Conservation (phyloP, 2,329 filamentous ascomycete genomes). For the Alternaria longipes region DNA sequence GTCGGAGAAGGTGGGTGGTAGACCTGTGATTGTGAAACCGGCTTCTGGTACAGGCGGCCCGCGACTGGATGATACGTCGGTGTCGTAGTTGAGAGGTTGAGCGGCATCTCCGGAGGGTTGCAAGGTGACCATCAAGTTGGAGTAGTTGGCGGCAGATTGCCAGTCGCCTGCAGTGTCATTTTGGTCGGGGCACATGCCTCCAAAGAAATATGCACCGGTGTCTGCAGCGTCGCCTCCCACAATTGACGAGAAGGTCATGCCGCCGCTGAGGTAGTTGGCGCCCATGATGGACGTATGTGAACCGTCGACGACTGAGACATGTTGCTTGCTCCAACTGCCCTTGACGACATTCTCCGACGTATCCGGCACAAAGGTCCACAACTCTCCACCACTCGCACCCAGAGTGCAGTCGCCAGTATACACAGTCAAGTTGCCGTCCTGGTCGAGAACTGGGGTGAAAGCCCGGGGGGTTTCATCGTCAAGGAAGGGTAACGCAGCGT, state of each 20-base stretch:
- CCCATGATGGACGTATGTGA: conserved; percentile 52
- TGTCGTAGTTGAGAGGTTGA: conserved; percentile 57
- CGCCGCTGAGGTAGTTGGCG: conserved; percentile 66
- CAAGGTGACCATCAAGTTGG: conserved; percentile 79
- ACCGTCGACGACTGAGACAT: conserved; percentile 47
- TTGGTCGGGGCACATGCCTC: conserved; percentile 80
- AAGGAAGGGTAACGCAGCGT: conserved; percentile 70
- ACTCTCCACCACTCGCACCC: conserved; percentile 58
- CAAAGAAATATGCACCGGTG: conserved; percentile 77
- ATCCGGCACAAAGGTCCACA: conserved; percentile 74
- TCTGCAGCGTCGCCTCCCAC: conserved; percentile 63
- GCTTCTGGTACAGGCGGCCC: conserved; percentile 81
- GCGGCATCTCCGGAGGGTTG: conserved; percentile 53
- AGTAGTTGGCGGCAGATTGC: conserved; percentile 78
- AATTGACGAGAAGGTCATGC: conserved; percentile 73
- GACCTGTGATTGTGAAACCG: conserved; percentile 81
- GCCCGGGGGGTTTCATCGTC: conserved; percentile 60
- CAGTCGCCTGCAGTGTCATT: conserved; percentile 60
- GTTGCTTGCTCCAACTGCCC: conserved; percentile 64
- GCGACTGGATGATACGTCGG: conserved; percentile 60
- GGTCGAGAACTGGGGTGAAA: conserved; percentile 73
- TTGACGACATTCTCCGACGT: conserved; percentile 55
- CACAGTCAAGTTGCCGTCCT: conserved; percentile 74
- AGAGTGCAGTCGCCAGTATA: conserved; percentile 76
- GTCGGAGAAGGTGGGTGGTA: conserved; percentile 75